Evolutionary conservation across 345 rosid genomes (phyloP).

Genomic region (Hibiscus syriacus): DNA sequence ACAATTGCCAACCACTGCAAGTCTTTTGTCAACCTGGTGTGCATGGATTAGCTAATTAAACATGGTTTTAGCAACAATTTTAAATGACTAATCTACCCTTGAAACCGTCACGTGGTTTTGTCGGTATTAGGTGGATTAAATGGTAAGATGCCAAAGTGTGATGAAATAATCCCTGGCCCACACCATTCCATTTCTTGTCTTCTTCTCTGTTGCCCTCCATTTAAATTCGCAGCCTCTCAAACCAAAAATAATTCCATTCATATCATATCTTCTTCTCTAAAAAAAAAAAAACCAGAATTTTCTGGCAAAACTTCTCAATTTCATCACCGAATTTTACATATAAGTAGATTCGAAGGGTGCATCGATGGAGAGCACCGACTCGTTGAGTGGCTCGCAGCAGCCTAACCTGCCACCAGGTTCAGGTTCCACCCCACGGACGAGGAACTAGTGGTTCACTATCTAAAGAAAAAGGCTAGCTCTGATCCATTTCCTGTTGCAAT

Average conservation of each 20-base stretch:
- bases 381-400: constrained; percentile 54
- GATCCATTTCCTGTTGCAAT: constrained; percentile 77
- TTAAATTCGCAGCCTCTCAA: constrained; percentile 19
- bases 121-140: neutral
- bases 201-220: constrained; percentile 13
- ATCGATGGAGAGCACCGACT: constrained; percentile 74
- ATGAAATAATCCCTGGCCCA: neutral
- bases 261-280: neutral
- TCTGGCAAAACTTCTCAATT: neutral
- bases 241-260: neutral
- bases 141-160: neutral
- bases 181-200: neutral
- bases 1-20: neutral
- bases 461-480: constrained; percentile 70
- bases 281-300: neutral
- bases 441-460: constrained; percentile 88
- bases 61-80: neutral
- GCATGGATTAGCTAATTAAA: constrained; percentile 13
- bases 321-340: neutral
- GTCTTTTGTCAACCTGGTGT: neutral
- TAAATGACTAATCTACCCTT: constrained; percentile 17
- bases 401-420: constrained; percentile 91
- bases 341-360: neutral
- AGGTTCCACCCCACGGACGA: constrained; percentile 99
- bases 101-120: neutral